Evolutionary conservation across 345 rosid genomes (phyloP), one percentile per base, ranked within the genome.

Genomic region (Noccaea caerulescens): DNA sequence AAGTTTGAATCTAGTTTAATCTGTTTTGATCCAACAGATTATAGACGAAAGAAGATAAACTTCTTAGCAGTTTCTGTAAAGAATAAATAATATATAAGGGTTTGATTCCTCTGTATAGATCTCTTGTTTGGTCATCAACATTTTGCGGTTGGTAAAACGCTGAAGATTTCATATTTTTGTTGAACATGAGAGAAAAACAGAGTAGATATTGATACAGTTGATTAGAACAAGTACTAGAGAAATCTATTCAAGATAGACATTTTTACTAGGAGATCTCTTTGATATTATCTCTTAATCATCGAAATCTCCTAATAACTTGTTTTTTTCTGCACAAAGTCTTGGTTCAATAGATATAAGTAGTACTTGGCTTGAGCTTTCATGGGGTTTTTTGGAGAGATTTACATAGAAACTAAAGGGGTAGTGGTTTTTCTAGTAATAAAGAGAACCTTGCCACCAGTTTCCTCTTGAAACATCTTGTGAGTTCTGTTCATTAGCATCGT

Each of bases 361-460:
- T 58, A 58, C 46, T 33, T 58, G 69, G 56, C 68, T 53, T 61
- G 63, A 60, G 69, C 55, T 68, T 68, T 75, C 56, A 42, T 33
- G 42, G 52, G 53, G 16, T 58, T 32, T 58, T 32, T 9, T 49
- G 67, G 45, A 50, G 13, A 66, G 62, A 74, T 74, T 33, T 74
- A 74, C 56, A 66, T 50, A 37, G 55, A 25, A 67, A 44, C 62
- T 67, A 41, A 20, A 20, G 10, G 23, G 68, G 36, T 36, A 43
- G 58, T 27, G 72, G 60, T 68, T 52, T 68, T 73, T 82, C 30
- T 85, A 91, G 77, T 91, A 93, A 83, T 93, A 93, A 69, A 93
- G 94, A 10, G 98, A 91, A 82, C 98, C 98, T 83, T 88, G 86
- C 98, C 98, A 93, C 98, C 98, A 93, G 65, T 93, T 91, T 77